Evolutionary conservation across 768 basidiomycete genomes (phyloP).

Genomic region (Suillus alpinus): DNA sequence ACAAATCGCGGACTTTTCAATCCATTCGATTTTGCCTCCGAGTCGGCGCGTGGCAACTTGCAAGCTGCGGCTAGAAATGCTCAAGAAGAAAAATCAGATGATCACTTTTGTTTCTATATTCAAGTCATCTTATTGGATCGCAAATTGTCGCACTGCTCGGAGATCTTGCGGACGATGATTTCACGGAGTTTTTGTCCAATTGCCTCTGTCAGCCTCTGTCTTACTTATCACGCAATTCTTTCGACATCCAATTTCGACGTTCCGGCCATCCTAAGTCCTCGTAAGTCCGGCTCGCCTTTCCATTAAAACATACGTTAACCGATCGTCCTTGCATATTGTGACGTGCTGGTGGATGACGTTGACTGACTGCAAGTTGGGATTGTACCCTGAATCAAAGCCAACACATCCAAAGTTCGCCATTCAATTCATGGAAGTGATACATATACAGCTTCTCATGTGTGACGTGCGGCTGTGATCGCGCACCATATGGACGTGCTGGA

Average conservation of each 20-base stretch:
- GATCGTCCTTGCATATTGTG: neutral
- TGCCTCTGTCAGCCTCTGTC: neutral
- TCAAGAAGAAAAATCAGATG: neutral
- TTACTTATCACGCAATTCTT: neutral
- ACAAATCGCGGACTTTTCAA: neutral
- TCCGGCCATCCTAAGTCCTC: neutral
- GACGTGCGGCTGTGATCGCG: neutral
- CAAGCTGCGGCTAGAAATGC: no score
- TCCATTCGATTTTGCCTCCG: neutral
- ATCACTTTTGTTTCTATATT: neutral
- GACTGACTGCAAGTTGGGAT: neutral
- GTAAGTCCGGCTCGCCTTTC: neutral
- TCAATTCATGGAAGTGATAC: neutral
- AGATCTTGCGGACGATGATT: neutral
- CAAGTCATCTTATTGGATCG: neutral
- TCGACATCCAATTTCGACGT: neutral
- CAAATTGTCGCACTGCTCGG: neutral
- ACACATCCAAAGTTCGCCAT: neutral
- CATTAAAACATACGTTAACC: neutral
- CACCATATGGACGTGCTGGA: neutral
- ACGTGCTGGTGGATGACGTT: neutral
- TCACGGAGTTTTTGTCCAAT: neutral
- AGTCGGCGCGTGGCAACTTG: no score
- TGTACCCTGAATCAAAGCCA: neutral
- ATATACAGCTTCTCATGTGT: neutral